A percentile compares a stretch with the other conserved stretches of the same genome.
Evolutionary conservation across 2,329 filamentous ascomycete genomes (phyloP).

Genomic region (Phialocephala sp.): DNA sequence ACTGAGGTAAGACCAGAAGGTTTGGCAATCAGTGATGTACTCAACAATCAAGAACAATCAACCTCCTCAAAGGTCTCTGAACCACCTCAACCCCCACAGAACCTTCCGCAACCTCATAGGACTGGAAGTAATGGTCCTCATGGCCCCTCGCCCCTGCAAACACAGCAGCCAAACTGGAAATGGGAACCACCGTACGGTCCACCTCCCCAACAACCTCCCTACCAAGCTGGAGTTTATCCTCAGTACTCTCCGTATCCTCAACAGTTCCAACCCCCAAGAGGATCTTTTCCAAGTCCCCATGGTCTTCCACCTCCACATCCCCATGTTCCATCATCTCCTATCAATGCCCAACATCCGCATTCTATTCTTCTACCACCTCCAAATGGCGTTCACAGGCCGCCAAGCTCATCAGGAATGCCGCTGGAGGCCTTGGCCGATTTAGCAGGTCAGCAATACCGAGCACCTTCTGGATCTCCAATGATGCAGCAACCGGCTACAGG

Average conservation of each 20-base stretch:
- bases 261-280: conserved; percentile 23
- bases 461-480: conserved; percentile 36
- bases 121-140: conserved; percentile 34
- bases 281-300: conserved; percentile 38
- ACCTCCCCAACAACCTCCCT: conserved; percentile 14
- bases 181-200: conserved; percentile 39
- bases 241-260: conserved; percentile 23
- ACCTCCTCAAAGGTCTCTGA: conserved; percentile 26
- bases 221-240: conserved; percentile 1
- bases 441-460: conserved; percentile 42
- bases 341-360: conserved; percentile 31
- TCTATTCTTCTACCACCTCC: conserved; percentile 38
- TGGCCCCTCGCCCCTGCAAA: conserved; percentile 39
- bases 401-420: conserved; percentile 36
- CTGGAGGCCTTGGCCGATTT: conserved; percentile 41
- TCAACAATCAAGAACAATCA: conserved; percentile 34
- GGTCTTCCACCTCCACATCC: conserved; percentile 37
- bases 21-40: conserved; percentile 37
- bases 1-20: conserved; percentile 34
- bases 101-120: conserved; percentile 27
- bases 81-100: conserved; percentile 19
- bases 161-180: conserved; percentile 20
- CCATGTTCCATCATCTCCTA: conserved; percentile 42
- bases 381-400: conserved; percentile 30
- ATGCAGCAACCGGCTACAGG: conserved; percentile 34